Percentiles rank a stretch among this genome's conserved stretches.
Evolutionary conservation across 2,329 filamentous ascomycete species (phyloP).

Genomic region (Knoxdaviesia capensis): DNA sequence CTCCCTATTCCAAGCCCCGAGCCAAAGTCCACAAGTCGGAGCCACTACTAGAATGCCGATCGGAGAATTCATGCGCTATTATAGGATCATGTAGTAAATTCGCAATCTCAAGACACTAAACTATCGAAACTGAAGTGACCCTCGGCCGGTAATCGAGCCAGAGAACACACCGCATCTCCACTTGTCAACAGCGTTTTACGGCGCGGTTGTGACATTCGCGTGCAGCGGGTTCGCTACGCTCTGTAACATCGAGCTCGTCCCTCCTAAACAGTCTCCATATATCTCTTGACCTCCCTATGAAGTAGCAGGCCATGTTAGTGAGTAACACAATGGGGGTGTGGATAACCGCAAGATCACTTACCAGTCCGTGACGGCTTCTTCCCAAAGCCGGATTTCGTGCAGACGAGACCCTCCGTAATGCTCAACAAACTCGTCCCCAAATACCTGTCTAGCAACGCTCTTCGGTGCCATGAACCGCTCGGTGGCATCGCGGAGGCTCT

Average conservation of each 20-base stretch:
- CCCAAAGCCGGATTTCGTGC: constrained; percentile 79
- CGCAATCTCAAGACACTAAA: too few species aligned
- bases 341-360: constrained; percentile 23
- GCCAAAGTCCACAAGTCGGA: too few species aligned
- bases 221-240: too few species aligned
- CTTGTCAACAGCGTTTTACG: too few species aligned
- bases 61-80: too few species aligned
- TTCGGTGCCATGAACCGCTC: constrained; percentile 54
- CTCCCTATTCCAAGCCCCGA: too few species aligned
- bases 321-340: background rate
- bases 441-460: constrained; percentile 81
- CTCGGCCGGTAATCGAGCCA: too few species aligned
- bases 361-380: constrained; percentile 96
- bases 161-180: too few species aligned
- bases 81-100: too few species aligned
- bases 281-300: constrained; percentile 52
- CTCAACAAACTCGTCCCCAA: constrained; percentile 90
- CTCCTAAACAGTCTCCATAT: constrained; percentile 51
- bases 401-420: constrained; percentile 84
- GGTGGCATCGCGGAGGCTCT: constrained; percentile 69
- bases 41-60: too few species aligned
- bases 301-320: constrained; percentile 5
- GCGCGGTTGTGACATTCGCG: too few species aligned
- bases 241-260: background rate
- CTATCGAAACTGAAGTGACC: too few species aligned